A percentile compares a stretch with the other conserved stretches of the same genome.
Conservation (phyloP, 306 rosid species). For the Pyrus betulifolia region DNA sequence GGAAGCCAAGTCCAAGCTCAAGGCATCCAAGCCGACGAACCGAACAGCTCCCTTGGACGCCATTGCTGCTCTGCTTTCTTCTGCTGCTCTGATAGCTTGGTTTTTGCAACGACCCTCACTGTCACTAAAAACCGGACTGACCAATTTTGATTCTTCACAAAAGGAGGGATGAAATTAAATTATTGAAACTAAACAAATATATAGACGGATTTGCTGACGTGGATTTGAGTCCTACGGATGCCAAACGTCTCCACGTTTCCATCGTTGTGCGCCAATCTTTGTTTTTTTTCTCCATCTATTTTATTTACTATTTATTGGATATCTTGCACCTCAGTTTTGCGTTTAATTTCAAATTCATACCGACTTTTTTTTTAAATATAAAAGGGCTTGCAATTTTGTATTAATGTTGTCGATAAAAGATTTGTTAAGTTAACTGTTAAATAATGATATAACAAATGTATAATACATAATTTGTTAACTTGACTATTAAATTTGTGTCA, state of each 20-base stretch:
- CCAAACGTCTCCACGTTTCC: not conserved
- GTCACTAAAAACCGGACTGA: too few relatives aligned
- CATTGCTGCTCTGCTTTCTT: slow-evolving; percentile 24
- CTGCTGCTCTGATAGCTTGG: not conserved
- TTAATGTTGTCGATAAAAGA: too few relatives aligned
- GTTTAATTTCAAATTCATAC: too few relatives aligned
- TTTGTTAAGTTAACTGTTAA: too few relatives aligned
- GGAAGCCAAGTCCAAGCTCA: slow-evolving; percentile 44
- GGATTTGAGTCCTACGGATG: not conserved
- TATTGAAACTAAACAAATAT: not conserved
- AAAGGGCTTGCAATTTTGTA: too few relatives aligned
- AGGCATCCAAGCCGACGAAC: slow-evolving; percentile 50
- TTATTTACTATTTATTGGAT: too few relatives aligned
- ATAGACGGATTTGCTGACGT: not conserved
- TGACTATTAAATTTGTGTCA: too few relatives aligned
- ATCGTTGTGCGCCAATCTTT: not conserved
- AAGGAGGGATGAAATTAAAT: not conserved
- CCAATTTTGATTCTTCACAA: too few relatives aligned
- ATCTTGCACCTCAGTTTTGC: not conserved
- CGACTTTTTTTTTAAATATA: too few relatives aligned
- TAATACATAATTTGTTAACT: too few relatives aligned
- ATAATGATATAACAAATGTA: too few relatives aligned
- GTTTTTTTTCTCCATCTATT: not conserved
- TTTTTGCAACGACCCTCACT: not conserved
- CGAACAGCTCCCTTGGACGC: slow-evolving; percentile 38